Evolutionary conservation across 164 flowering plant species (phyloP), one percentile per base, ranked within the genome.

Genomic region (Protea cynaroides): DNA sequence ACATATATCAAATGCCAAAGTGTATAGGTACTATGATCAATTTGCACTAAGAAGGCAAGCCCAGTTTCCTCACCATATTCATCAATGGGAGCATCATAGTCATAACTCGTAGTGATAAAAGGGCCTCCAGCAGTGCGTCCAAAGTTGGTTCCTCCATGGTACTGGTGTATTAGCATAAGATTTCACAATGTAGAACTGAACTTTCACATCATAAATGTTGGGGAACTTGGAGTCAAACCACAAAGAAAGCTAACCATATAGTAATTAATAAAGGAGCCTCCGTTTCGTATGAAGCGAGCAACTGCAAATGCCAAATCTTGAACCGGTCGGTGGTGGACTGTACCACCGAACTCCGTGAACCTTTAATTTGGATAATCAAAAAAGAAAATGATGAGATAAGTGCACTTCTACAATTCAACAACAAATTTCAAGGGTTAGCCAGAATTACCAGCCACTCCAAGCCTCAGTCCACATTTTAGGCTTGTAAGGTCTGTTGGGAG

Each of bases 51-150:
- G 66, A 37, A 40, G 17, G 23, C 2, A 25, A 51, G 25, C 47
- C 34, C 12, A n/a, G 22, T 1, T 66, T 52, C 60, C 81, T 77
- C 73, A 95, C 99, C 99, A 72, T 92, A 95, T 82, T 95, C 99
- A 81, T 95, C 99, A 58, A 94, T 74, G 15, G 99, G 99, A 66
- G 99, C 97, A 83, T 94, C 97, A 69, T 94, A 94, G 68, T 94
- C 99, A 67, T 94, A 94, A 72, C 96, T 94, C 25, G 96, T 89
- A 34, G 99, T 91, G 60, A 91, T 77, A 67, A 95, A 95, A 40
- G 97, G 97, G 12, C 99, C 99, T 56, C 99, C 99, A 65, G 97
- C 92, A 38, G 90, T 81, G 65, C 99, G 90, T 29, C 96, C 99
- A 75, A 92, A 95, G 78, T 95, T 95, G 57, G 99, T 95, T 67